Evolutionary conservation across 129 eudicot genomes (phyloP).

Genomic region (Arctium lappa): DNA sequence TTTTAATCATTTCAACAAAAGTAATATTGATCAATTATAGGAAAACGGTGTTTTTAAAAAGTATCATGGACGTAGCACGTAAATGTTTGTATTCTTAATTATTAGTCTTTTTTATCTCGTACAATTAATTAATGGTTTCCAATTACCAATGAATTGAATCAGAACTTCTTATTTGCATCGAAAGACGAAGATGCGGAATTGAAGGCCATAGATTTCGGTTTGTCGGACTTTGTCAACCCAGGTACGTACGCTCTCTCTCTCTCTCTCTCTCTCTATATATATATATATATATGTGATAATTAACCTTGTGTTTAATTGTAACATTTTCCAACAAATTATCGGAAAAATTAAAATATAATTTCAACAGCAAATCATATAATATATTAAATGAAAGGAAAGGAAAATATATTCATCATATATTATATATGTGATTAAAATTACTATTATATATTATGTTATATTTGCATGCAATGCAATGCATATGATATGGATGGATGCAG

Average conservation of each 20-base stretch:
- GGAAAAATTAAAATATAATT: too few species aligned
- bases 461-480: background rate
- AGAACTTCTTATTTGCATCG: slow-evolving; percentile 33
- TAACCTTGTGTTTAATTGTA: too few species aligned
- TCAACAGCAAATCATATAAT: too few species aligned
- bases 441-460: too few species aligned
- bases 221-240: slow-evolving; percentile 34
- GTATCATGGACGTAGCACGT: too few species aligned
- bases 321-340: too few species aligned
- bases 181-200: slow-evolving; percentile 31
- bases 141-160: slow-evolving; percentile 1
- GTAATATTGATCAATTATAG: too few species aligned
- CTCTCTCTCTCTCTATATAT: background rate
- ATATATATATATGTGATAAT: too few species aligned
- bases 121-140: background rate
- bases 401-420: too few species aligned
- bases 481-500: slow-evolving; percentile 4
- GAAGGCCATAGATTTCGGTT: slow-evolving; percentile 39
- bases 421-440: too few species aligned
- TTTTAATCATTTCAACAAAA: background rate
- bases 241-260: slow-evolving; percentile 7
- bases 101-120: background rate
- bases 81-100: background rate
- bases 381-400: too few species aligned
- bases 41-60: too few species aligned